phyloP scores from a whole-genome alignment of 495 filamentous ascomycete species.

The Collariella sp. region DNA sequence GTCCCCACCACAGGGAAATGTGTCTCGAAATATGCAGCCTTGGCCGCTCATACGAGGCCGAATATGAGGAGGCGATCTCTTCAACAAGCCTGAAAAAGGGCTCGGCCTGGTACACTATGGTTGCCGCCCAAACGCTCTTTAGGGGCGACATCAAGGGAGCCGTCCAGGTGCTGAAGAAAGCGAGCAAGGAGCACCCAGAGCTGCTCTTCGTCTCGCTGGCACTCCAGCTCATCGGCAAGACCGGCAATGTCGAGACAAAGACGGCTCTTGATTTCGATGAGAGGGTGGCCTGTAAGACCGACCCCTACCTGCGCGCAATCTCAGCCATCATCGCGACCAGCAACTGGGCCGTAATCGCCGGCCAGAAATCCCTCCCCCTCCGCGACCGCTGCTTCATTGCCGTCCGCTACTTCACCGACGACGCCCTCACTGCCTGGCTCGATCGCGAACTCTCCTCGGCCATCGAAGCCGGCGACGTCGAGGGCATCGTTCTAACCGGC shows the following conservation, averaged over 20 bases:
- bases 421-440: slow-evolving; percentile 65
- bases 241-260: slow-evolving; percentile 21
- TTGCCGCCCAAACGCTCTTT: slow-evolving; percentile 68
- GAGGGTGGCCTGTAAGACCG: slow-evolving; percentile 43
- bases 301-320: slow-evolving; percentile 84
- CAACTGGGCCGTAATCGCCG: slow-evolving; percentile 74
- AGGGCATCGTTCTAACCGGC: slow-evolving; percentile 82
- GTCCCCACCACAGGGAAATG: slow-evolving; percentile 64
- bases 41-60: slow-evolving; percentile 49
- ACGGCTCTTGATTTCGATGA: slow-evolving; percentile 41
- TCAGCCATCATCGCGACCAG: slow-evolving; percentile 86
- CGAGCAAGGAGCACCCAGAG: slow-evolving; percentile 40
- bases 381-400: slow-evolving; percentile 81
- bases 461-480: slow-evolving; percentile 69
- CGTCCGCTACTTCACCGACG: slow-evolving; percentile 72
- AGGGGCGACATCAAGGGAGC: slow-evolving; percentile 55
- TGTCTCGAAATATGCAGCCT: slow-evolving; percentile 74
- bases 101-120: slow-evolving; percentile 70
- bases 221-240: slow-evolving; percentile 41
- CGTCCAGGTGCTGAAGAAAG: slow-evolving; percentile 43
- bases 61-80: slow-evolving; percentile 38
- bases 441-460: slow-evolving; percentile 50
- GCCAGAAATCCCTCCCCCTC: slow-evolving; percentile 74
- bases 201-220: slow-evolving; percentile 47
- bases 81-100: slow-evolving; percentile 46